Base-by-base conservation (phyloP, 2,329 filamentous ascomycete genomes). In the Phyllosticta citriasiana region DNA sequence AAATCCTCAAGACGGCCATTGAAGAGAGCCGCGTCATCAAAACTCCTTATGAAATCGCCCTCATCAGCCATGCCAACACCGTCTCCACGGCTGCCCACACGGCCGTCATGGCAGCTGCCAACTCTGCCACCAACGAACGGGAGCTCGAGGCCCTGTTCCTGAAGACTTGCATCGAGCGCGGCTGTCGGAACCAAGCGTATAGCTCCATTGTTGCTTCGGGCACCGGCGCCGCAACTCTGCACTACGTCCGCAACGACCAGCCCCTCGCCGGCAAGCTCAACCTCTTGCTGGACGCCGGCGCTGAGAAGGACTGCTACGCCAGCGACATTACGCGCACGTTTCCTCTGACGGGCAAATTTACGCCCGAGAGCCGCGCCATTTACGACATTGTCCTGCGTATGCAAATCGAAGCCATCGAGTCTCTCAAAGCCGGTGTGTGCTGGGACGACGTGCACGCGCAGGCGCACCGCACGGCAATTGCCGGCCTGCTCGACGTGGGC, bases 321-420 rank as follows among this genome's bases (percentile, higher is more conserved):
- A 74, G 78, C 19, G 83, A 87, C 65, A 80, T 93, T 78, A 97
- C 92, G 1, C 84, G 93, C 57, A 93, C 90, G 0, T 96, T 96
- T 70, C 93, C 93, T 1, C 85, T 96, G 66, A 82, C 77, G 3
- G 85, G 67, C 80, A 85, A 65, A 65, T 80, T 75, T 74, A 77
- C 69, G 60, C 68, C 64, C 19, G 74, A 76, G 64, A 71, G 67
- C 54, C 65, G 67, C 1, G 69, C 65, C 3, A 88, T 95, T 64
- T 96, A 96, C 77, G 82, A 88, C 65, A 85, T 95, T 50, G 93
- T 97, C 0, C 82, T 91, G 55, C 81, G 85, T 68, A 97, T 97
- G 92, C 92, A 97, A 74, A 80, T 84, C 33, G 85, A 89, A 64
- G 89, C 86, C 69, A 93, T 89, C 65, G 81, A 77, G 3, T 80